These are phyloP conservation scores for Heliocybe sulcata DNA, from an alignment of 1,284 basidiomycete genomes.

Conservation along the genomic window DNA sequence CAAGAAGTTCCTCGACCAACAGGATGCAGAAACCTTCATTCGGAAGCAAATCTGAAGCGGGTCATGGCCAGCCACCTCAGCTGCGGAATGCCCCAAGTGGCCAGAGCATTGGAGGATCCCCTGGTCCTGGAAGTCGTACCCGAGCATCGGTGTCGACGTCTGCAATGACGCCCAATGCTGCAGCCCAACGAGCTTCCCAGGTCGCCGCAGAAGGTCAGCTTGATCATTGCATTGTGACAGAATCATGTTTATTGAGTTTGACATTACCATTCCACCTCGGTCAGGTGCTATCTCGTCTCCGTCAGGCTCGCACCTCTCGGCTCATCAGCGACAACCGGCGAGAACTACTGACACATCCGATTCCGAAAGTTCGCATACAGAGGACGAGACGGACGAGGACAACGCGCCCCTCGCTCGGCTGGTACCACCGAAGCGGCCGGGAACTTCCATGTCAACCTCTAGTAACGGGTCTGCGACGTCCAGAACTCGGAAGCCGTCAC, in stretches of 20 bases:
- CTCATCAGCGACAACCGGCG: slow-evolving; percentile 2
- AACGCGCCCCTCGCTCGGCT: slow-evolving; percentile 35
- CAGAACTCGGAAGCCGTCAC: slow-evolving; percentile 20
- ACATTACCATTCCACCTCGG: not conserved
- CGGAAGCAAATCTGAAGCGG: slow-evolving; percentile 9
- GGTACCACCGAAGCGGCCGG: slow-evolving; percentile 33
- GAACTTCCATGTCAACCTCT: slow-evolving; percentile 20
- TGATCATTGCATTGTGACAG: not conserved
- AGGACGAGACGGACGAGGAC: slow-evolving; percentile 15
- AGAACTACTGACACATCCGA: slow-evolving; percentile 7
- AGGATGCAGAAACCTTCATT: slow-evolving; percentile 4
- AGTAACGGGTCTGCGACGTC: slow-evolving; percentile 26
- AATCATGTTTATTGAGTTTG: not conserved
- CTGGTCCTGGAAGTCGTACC: slow-evolving; percentile 8
- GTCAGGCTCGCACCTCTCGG: not conserved
- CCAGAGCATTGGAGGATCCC: slow-evolving; percentile 5
- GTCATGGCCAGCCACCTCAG: slow-evolving; percentile 6
- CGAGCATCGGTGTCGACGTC: slow-evolving; percentile 30
- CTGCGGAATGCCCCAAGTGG: not conserved
- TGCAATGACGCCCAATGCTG: slow-evolving; percentile 28
- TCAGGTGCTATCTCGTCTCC: not conserved
- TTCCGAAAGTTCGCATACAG: slow-evolving; percentile 4
- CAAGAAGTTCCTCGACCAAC: slow-evolving; percentile 10
- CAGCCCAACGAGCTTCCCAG: slow-evolving; percentile 28
- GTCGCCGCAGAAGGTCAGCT: slow-evolving; percentile 13